phyloP scores from a whole-genome alignment of 1,284 basidiomycete species.

The Ceratobasidium sp. region DNA sequence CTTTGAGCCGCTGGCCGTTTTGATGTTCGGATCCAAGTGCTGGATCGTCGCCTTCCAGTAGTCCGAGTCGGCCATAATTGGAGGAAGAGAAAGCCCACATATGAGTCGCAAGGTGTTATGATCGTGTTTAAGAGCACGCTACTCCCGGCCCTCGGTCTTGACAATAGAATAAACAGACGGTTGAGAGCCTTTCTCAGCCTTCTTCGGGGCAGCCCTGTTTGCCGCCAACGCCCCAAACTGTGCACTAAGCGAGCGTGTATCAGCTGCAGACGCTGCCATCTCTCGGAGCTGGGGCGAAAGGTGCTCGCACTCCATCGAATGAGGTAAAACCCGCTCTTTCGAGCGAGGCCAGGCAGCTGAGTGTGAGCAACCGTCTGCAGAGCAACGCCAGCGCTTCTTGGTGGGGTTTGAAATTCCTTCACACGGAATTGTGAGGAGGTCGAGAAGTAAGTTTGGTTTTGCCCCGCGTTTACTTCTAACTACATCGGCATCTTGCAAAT shows the following conservation, averaged over 20 bases:
- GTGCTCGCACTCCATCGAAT: neutral
- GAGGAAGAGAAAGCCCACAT: constrained; percentile 16
- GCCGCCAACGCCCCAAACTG: neutral
- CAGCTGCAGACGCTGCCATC: neutral
- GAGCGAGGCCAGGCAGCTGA: neutral
- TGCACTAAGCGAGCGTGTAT: neutral
- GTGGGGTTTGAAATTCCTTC: neutral
- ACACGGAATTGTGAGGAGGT: neutral
- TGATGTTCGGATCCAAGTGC: neutral
- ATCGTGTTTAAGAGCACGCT: neutral
- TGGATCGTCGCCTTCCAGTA: constrained; percentile 4
- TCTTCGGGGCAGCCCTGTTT: neutral
- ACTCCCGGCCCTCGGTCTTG: neutral
- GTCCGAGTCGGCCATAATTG: neutral
- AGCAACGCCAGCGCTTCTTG: neutral
- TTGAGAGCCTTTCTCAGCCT: neutral
- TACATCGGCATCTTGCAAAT: neutral
- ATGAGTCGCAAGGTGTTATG: neutral
- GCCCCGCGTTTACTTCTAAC: neutral
- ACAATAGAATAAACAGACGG: neutral
- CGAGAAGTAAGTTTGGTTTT: neutral
- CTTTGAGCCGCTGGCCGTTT: neutral
- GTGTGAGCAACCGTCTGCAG: neutral
- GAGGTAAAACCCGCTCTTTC: neutral
- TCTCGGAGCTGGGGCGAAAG: neutral